Conservation (phyloP, 805 yeast genomes). For the Myxozyma kluyveri region DNA sequence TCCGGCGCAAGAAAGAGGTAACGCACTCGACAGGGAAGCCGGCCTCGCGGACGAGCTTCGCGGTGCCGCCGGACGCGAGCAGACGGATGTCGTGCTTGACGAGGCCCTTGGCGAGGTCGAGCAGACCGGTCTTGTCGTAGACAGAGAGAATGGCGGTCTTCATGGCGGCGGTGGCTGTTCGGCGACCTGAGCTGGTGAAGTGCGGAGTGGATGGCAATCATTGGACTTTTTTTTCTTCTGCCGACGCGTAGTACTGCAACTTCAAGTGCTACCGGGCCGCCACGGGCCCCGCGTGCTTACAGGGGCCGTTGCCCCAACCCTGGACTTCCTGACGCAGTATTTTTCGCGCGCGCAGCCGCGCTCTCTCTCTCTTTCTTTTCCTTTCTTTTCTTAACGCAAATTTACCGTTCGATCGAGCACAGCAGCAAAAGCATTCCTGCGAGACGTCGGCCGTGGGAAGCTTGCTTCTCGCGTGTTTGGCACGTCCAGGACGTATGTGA, state of each 20-base stretch:
- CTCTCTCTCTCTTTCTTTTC: not conserved
- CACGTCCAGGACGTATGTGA: constrained; percentile 41
- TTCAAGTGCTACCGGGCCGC: not conserved
- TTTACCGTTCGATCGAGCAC: constrained; percentile 29
- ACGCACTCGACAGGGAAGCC: constrained; percentile 86
- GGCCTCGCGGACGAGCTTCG: constrained; percentile 89
- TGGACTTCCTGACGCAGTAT: too few relatives aligned
- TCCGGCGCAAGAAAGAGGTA: not conserved
- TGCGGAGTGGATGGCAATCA: not conserved
- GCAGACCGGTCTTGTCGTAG: constrained; percentile 93
- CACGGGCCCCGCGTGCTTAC: not conserved
- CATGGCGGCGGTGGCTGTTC: constrained; percentile 4
- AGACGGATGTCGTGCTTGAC: constrained; percentile 84
- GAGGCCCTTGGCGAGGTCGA: constrained; percentile 95
- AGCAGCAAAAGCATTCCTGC: constrained; percentile 37
- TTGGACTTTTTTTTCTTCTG: too few relatives aligned
- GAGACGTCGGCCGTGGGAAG: constrained; percentile 37
- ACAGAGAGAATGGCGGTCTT: constrained; percentile 96
- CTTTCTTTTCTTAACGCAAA: constrained; percentile 36
- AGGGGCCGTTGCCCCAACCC: too few relatives aligned
- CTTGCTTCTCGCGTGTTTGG: too few relatives aligned
- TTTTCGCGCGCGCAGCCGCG: not conserved
- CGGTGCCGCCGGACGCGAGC: constrained; percentile 97
- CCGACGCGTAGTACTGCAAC: too few relatives aligned
- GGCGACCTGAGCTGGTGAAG: not conserved